Evolutionary conservation across 2,329 filamentous ascomycete species (phyloP).

Genomic region (Ophiostoma himal-ulmi): DNA sequence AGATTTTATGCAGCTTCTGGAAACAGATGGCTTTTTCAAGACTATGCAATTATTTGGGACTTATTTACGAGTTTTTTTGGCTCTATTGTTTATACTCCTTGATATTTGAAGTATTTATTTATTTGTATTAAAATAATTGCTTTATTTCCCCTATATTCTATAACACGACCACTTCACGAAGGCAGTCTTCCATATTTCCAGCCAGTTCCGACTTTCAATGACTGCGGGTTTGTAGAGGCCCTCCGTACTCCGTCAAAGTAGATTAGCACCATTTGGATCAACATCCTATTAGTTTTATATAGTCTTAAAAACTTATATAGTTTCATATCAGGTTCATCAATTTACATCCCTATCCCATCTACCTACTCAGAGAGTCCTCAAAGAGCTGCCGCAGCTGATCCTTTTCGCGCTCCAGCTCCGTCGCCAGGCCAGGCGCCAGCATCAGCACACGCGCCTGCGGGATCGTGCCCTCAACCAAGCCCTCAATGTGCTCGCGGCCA

Average conservation of each 20-base stretch:
- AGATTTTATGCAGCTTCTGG: not conserved
- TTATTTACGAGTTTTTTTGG: not conserved
- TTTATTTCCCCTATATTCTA: not conserved
- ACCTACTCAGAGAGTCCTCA: conserved; percentile 47
- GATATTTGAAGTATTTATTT: not conserved
- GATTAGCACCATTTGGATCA: not conserved
- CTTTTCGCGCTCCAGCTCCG: conserved; percentile 62
- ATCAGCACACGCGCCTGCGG: conserved; percentile 87
- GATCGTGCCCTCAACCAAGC: conserved; percentile 86
- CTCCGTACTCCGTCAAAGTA: not conserved
- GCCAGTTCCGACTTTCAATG: not conserved
- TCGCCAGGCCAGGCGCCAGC: conserved; percentile 75
- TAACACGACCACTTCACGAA: too few relatives aligned
- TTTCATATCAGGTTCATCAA: too few relatives aligned
- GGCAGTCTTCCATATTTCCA: not conserved
- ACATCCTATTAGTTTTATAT: too few relatives aligned
- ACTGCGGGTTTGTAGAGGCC: not conserved
- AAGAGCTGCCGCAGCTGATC: conserved; percentile 66
- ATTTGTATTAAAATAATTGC: not conserved
- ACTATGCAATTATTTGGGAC: too few relatives aligned
- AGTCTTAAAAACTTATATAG: too few relatives aligned
- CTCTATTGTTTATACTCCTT: not conserved
- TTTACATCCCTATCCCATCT: not conserved
- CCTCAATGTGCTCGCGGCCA: conserved; percentile 65
- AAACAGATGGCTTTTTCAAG: not conserved